phyloP scores from a whole-genome alignment of 148 eudicot genomes.

The Tetragonia tetragonoides region DNA sequence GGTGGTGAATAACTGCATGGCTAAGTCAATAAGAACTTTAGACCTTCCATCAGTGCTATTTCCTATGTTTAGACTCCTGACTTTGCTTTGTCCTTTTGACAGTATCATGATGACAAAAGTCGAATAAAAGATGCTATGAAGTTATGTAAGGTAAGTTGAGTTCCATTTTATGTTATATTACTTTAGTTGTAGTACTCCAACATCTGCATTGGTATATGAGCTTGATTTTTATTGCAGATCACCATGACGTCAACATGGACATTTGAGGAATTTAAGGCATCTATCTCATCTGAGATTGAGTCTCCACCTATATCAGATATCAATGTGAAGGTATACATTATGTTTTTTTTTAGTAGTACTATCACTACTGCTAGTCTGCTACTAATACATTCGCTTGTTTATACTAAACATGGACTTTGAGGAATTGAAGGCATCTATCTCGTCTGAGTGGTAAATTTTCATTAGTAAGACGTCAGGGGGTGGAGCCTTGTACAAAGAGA shows the following conservation, averaged over 20 bases:
- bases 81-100: constrained; percentile 27
- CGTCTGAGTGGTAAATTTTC: too few relatives aligned
- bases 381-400: too few relatives aligned
- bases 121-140: constrained; percentile 74
- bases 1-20: not conserved
- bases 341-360: too few relatives aligned
- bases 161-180: not conserved
- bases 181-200: not conserved
- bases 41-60: not conserved
- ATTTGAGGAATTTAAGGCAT: constrained; percentile 71
- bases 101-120: constrained; percentile 89
- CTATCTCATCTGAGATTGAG: constrained; percentile 45
- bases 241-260: constrained; percentile 57
- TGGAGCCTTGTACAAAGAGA: too few relatives aligned
- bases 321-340: constrained; percentile 62
- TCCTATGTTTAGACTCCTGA: constrained; percentile 11
- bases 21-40: not conserved
- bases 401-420: too few relatives aligned
- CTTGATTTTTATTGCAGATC: constrained; percentile 42
- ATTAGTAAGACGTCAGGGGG: too few relatives aligned
- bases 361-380: too few relatives aligned
- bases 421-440: too few relatives aligned
- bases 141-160: constrained; percentile 56
- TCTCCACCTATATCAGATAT: constrained; percentile 57
- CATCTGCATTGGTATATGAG: not conserved